Evolutionary conservation across 2,329 filamentous ascomycete genomes (phyloP).

Genomic region (Metarhizium anisopliae): DNA sequence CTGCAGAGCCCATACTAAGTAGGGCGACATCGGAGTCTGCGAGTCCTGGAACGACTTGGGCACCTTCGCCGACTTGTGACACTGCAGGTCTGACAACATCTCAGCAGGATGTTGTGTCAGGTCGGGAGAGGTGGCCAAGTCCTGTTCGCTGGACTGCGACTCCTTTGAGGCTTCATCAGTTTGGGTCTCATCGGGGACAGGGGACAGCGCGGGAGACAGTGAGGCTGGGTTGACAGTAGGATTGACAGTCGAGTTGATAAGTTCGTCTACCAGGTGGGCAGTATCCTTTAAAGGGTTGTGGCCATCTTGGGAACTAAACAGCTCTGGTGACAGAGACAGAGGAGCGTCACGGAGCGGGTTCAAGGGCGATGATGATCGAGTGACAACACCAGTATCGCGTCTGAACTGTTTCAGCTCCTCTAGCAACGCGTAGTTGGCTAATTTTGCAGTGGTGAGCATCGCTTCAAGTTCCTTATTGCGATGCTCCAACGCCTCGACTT

Average conservation of each 20-base stretch:
- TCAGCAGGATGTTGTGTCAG: conserved; percentile 99
- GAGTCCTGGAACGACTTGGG: conserved; percentile 35
- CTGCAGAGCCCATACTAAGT: conserved; percentile 39
- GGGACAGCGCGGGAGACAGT: conserved; percentile 47
- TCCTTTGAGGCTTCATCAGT: conserved; percentile 10
- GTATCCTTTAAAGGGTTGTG: conserved; percentile 20
- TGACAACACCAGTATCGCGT: conserved; percentile 31
- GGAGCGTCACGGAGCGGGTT: conserved; percentile 36
- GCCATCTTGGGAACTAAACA: conserved; percentile 42
- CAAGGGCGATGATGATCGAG: conserved; percentile 31
- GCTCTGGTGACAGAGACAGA: conserved; percentile 48
- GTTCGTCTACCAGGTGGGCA: conserved; percentile 31
- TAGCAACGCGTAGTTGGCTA: conserved; percentile 37
- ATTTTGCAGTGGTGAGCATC: conserved; percentile 51
- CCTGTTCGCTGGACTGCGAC: conserved; percentile 15
- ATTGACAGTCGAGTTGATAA: conserved; percentile 29
- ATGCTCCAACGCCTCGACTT: conserved; percentile 79
- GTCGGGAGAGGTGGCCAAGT: conserved; percentile 55
- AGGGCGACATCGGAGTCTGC: conserved; percentile 28
- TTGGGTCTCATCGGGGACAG: conserved; percentile 34
- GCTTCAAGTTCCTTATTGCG: conserved; percentile 63
- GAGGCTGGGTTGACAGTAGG: conserved; percentile 53
- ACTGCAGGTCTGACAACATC: conserved; percentile 99
- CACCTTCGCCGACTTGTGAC: conserved; percentile 82
- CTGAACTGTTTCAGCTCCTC: conserved; percentile 42